Evolutionary conservation across 805 yeast genomes (phyloP), one percentile per base, ranked within the genome.

Genomic region (Pichia heedii): DNA sequence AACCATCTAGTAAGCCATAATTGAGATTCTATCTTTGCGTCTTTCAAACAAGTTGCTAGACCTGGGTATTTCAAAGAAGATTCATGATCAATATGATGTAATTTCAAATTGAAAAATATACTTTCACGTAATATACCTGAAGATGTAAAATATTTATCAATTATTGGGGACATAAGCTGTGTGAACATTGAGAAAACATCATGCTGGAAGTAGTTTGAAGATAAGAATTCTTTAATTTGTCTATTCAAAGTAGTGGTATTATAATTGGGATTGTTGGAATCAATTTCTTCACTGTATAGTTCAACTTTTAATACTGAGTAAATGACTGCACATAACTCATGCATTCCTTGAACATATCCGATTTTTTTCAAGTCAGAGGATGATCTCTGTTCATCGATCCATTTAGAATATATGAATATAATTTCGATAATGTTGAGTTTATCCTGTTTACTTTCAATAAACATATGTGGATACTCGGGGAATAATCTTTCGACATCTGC

Each of bases 1-100:
- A 71, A 65, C 56, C 70, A 76, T 36, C 81, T 53, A n/a, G 76
- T 70, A 22, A 74, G 61, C 80, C 80, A 76, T 36, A 76, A 62
- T 41, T 74, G 73, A 3, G 76, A 66, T 46, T 75, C 79, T 5
- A 75, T 54, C 45, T 65, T 46, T 13, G 46, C 33, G 10, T 45
- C 49, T 22, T 46, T 42, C n/a, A 49, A 40, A 5, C 48, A 42
- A 4, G 44, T 32, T 36, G 48, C 52, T 18, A 49, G 37, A 19
- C 42, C 44, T 1, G 52, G 52, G 7, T 40, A 37, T 27, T 36
- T 33, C 8, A 38, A 12, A 1, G 37, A 33, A 10, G 9, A 16
- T 4, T 43, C 47, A 5, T 18, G 26, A 53, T 76, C 81, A 4
- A 71, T 66, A 46, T 73, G 68, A 65, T 74, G 74, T 34, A 76